phyloP scores from a whole-genome alignment of 2,329 filamentous ascomycete genomes.

The Drechslerella coelobrocha region DNA sequence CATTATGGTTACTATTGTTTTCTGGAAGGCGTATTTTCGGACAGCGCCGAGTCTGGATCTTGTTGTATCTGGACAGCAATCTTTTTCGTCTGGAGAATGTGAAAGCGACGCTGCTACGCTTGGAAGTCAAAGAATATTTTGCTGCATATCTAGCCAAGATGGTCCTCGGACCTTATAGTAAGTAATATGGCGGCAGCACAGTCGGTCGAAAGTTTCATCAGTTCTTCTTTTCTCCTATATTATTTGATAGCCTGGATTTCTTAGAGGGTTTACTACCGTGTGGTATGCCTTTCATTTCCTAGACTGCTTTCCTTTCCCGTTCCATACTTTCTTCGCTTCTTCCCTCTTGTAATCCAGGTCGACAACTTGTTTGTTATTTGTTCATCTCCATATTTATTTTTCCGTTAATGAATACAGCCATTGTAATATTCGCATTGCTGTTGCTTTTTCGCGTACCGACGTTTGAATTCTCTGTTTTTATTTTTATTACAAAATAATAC shows the following conservation, averaged over 20 bases:
- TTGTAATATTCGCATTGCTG: slow-evolving; percentile 33
- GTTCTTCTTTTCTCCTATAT: slow-evolving; percentile 12
- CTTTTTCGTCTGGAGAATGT: slow-evolving; percentile 22
- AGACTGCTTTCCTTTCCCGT: background rate
- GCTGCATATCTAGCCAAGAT: slow-evolving; percentile 29
- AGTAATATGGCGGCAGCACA: slow-evolving; percentile 21
- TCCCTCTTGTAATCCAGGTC: background rate
- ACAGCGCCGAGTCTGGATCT: slow-evolving; percentile 6
- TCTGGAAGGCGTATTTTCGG: background rate
- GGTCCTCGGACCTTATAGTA: slow-evolving; percentile 27
- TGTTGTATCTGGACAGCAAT: slow-evolving; percentile 29
- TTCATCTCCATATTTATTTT: background rate
- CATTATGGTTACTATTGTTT: background rate
- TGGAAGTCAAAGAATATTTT: slow-evolving; percentile 21
- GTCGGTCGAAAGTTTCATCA: slow-evolving; percentile 12
- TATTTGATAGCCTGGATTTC: slow-evolving; percentile 11
- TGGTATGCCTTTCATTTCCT: slow-evolving; percentile 5
- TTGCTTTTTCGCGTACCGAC: slow-evolving; percentile 8
- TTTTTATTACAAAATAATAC: slow-evolving; percentile 7
- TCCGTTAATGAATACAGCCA: slow-evolving; percentile 12
- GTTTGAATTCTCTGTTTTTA: background rate
- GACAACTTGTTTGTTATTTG: background rate
- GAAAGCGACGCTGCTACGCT: slow-evolving; percentile 15
- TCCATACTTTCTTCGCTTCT: slow-evolving; percentile 1
- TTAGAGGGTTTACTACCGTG: slow-evolving; percentile 26